phyloP scores from a whole-genome alignment of 805 yeast species.

The Candida silvicultrix region DNA sequence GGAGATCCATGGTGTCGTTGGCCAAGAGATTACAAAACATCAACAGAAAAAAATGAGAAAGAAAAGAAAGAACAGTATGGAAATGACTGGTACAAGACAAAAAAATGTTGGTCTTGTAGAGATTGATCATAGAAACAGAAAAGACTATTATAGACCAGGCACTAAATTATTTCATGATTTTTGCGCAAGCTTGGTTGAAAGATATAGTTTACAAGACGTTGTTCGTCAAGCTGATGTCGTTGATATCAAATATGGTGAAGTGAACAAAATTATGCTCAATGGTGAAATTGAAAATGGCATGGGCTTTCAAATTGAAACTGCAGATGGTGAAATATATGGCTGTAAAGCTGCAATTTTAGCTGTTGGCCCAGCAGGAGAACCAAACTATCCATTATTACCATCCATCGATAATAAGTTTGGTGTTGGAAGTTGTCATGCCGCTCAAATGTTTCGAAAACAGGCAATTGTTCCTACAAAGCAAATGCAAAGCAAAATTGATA shows the following conservation, averaged over 20 bases:
- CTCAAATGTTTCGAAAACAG: conserved; percentile 4
- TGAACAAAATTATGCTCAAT: conserved; percentile 5
- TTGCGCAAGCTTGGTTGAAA: conserved; percentile 27
- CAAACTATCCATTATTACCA: conserved; percentile 6
- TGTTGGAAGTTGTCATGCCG: conserved; percentile 9
- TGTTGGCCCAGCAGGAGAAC: conserved; percentile 8
- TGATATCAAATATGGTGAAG: conserved; percentile 25
- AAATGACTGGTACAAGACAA: neutral
- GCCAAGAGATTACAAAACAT: conserved; percentile 38
- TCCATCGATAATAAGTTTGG: conserved; percentile 3
- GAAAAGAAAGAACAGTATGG: conserved; percentile 1
- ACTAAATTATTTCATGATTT: conserved; percentile 33
- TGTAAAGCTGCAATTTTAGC: conserved; percentile 14
- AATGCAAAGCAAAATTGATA: neutral
- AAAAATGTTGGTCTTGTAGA: conserved; percentile 5
- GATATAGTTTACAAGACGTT: conserved; percentile 26
- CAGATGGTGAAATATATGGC: conserved; percentile 27
- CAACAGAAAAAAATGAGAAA: conserved; percentile 24
- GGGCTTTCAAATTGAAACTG: conserved; percentile 29
- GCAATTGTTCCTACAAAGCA: conserved; percentile 2
- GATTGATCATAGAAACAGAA: conserved; percentile 36
- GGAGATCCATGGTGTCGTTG: conserved; percentile 37
- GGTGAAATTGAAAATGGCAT: conserved; percentile 21
- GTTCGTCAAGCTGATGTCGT: conserved; percentile 30
- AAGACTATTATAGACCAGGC: conserved; percentile 38